Percentiles rank a stretch among this genome's conserved stretches.
Conservation (phyloP, 148 eudicot genomes). For the Simmondsia chinensis region DNA sequence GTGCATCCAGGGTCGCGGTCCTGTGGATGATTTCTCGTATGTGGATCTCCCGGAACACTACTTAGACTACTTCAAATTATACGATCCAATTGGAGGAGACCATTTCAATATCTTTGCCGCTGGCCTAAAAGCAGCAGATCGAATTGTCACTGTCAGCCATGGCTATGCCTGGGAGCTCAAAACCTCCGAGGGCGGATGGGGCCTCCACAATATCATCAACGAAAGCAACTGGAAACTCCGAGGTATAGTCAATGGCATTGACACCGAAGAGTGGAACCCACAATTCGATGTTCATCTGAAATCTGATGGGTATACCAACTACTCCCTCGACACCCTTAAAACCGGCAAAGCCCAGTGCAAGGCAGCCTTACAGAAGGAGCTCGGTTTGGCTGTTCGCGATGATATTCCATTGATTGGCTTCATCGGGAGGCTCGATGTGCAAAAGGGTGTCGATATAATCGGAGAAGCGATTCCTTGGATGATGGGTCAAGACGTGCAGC, state of each 20-base stretch:
- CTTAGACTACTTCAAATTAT: slow-evolving; percentile 59
- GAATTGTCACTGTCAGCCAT: slow-evolving; percentile 88
- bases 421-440: slow-evolving; percentile 81
- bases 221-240: slow-evolving; percentile 87
- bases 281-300: slow-evolving; percentile 50
- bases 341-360: slow-evolving; percentile 80
- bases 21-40: slow-evolving; percentile 58
- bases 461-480: slow-evolving; percentile 94
- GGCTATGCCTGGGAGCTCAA: slow-evolving; percentile 95
- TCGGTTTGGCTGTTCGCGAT: slow-evolving; percentile 57
- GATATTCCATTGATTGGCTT: slow-evolving; percentile 82
- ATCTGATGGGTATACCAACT: slow-evolving; percentile 77
- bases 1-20: slow-evolving; percentile 83
- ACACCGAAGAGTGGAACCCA: slow-evolving; percentile 83
- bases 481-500: slow-evolving; percentile 70
- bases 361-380: slow-evolving; percentile 78
- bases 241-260: slow-evolving; percentile 92
- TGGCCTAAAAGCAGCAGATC: slow-evolving; percentile 83
- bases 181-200: slow-evolving; percentile 96
- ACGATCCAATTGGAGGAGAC: slow-evolving; percentile 88
- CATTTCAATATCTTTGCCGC: slow-evolving; percentile 93
- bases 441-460: slow-evolving; percentile 89
- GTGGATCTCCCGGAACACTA: slow-evolving; percentile 89
- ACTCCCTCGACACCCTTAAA: slow-evolving; percentile 55
- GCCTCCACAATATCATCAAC: slow-evolving; percentile 59